Evolutionary conservation across 495 filamentous ascomycete genomes (phyloP), one percentile per base, ranked within the genome.

Genomic region (Aspergillus wentii): DNA sequence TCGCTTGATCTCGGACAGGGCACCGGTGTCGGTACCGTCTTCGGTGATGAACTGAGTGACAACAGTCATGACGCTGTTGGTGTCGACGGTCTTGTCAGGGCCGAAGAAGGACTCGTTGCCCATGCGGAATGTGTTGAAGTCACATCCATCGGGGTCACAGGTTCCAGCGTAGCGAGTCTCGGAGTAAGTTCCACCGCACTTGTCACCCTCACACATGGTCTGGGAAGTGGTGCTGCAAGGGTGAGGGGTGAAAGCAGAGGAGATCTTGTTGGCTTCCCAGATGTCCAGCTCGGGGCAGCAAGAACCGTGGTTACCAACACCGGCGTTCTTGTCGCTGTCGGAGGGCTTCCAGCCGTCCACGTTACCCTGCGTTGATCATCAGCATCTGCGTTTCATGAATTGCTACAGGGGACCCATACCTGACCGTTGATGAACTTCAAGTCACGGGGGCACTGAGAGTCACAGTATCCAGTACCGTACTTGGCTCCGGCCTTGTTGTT

Each of bases 221-320:
- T 75, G 71, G 20, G 58, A 64, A 22, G 69, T 56, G 47, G 47
- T 60, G 46, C 55, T 66, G 67, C 81, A 85, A 18, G 79, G 65
- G 56, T 85, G 81, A 13, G 81, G 80, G 2, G 79, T 80, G 41
- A 71, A 65, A 3, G 71, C 59, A 10, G 67, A 71, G 5, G 80
- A 66, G 19, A 62, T 54, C 8, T 64, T 64, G 64, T 85, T 85
- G 39, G 78, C 77, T 48, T 83, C 80, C 72, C 76, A 82, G 60
- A 85, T 74, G 51, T 84, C 80, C 71, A 85, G 76, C 59, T 85
- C 81, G 35, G 75, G 71, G 57, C 81, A 85, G 76, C 81, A 85
- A 26, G 77, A 69, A 27, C 79, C 77, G 41, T 74, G 66, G 13
- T 59, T 52, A 46, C 77, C 78, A 25, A 71, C 43, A 30, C 78